phyloP scores from a whole-genome alignment of 108 stramenopile species.

The Cyclotella atomus region DNA sequence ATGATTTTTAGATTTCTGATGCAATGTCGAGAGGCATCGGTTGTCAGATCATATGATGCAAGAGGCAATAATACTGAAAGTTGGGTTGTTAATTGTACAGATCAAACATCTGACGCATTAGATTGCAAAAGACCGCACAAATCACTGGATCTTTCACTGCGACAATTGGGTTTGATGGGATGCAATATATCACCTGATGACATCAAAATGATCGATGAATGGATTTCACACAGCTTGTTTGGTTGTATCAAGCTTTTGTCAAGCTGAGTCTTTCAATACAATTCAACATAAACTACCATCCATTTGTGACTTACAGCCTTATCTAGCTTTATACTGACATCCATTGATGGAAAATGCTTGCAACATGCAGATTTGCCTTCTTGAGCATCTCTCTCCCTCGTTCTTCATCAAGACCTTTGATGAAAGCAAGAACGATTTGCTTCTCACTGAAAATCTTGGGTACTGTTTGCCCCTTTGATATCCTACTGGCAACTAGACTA shows the following conservation, averaged over 20 bases:
- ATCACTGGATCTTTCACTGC: neutral
- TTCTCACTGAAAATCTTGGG: slow-evolving; percentile 80
- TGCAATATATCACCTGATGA: neutral
- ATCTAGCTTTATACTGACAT: slow-evolving; percentile 32
- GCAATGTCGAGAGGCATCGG: neutral
- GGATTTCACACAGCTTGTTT: neutral
- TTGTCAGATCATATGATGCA: neutral
- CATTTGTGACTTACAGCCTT: neutral
- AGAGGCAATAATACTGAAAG: neutral
- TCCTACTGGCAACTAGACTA: slow-evolving; percentile 60
- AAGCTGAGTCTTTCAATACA: neutral
- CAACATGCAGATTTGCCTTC: slow-evolving; percentile 31
- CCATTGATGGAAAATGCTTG: slow-evolving; percentile 77
- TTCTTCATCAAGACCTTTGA: slow-evolving; percentile 54
- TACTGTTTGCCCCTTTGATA: slow-evolving; percentile 69
- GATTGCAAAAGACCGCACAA: neutral
- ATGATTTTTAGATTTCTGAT: slow-evolving; percentile 28
- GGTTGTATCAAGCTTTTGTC: neutral
- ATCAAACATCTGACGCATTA: neutral
- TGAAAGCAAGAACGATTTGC: slow-evolving; percentile 58
- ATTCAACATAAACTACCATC: neutral
- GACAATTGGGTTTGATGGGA: neutral
- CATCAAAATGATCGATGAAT: slow-evolving; percentile 5
- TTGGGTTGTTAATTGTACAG: neutral
- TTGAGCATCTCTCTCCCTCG: slow-evolving; percentile 18